Evolutionary conservation across 805 yeast species (phyloP).

Genomic region (Lipomyces mesembrius): DNA sequence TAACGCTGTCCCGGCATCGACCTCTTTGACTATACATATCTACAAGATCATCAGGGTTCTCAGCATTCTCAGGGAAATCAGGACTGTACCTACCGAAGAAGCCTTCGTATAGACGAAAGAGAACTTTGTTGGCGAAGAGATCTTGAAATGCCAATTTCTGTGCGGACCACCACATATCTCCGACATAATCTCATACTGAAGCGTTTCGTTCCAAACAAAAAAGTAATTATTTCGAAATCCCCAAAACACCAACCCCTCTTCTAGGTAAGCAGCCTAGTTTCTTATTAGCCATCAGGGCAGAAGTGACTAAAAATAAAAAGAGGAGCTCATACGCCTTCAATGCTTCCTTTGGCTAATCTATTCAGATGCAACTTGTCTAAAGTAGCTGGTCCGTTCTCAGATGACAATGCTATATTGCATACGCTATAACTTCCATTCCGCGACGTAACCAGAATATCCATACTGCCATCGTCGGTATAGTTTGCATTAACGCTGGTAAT

Average conservation of each 20-base stretch:
- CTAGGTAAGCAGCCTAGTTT: conserved; percentile 41
- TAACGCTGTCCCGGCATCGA: conserved; percentile 46
- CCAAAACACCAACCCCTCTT: conserved; percentile 60
- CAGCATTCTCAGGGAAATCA: neutral
- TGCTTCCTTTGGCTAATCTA: conserved; percentile 71
- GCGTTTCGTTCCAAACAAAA: conserved; percentile 80
- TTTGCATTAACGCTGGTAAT: conserved; percentile 12
- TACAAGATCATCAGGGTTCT: neutral
- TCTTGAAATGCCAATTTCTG: conserved; percentile 70
- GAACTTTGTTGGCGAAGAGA: conserved; percentile 42
- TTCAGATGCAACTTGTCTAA: conserved; percentile 56
- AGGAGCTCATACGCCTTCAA: conserved; percentile 63
- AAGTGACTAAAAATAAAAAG: neutral
- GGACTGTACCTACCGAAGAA: conserved; percentile 30
- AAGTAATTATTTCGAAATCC: conserved; percentile 85
- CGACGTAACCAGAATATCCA: conserved; percentile 28
- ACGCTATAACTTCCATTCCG: conserved; percentile 29
- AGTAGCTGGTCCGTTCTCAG: neutral
- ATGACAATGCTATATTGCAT: conserved; percentile 8
- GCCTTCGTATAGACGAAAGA: conserved; percentile 65
- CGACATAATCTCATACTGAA: conserved; percentile 68
- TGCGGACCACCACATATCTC: conserved; percentile 92
- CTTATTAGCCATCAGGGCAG: neutral
- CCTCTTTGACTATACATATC: neutral
- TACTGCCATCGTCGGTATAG: neutral